These are phyloP conservation scores for Myochromella boudieri DNA, from an alignment of 768 basidiomycete genomes.

Conservation along the genomic window DNA sequence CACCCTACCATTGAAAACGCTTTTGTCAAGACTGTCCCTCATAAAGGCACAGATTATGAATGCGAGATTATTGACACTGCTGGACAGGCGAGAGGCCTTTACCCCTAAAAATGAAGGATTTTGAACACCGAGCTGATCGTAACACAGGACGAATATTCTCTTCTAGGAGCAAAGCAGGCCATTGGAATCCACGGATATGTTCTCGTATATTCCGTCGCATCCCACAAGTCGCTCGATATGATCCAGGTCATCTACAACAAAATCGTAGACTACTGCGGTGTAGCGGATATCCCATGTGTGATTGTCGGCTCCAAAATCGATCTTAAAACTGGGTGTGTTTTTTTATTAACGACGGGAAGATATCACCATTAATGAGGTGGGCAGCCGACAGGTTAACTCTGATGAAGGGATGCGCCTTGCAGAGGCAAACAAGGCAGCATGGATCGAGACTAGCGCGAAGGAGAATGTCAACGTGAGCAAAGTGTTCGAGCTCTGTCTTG, in stretches of 20 bases:
- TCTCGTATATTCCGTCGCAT: conserved; percentile 89
- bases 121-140: conserved; percentile 9
- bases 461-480: conserved; percentile 76
- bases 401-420: conserved; percentile 74
- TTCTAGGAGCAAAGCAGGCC: conserved; percentile 84
- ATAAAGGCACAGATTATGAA: conserved; percentile 81
- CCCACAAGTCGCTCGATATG: conserved; percentile 88
- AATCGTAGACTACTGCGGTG: conserved; percentile 83
- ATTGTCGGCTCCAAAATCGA: conserved; percentile 91
- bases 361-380: conserved; percentile 14
- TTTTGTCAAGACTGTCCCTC: conserved; percentile 70
- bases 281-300: conserved; percentile 82
- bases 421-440: conserved; percentile 65
- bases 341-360: conserved; percentile 7
- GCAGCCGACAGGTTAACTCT: conserved; percentile 63
- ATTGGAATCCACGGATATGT: conserved; percentile 95
- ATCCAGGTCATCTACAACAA: conserved; percentile 89
- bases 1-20: conserved; percentile 90
- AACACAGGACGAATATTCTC: conserved; percentile 84
- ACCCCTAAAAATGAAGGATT: conserved; percentile 3
- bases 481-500: conserved; percentile 81
- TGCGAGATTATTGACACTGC: conserved; percentile 96
- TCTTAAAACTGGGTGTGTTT: conserved; percentile 65
- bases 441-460: conserved; percentile 86
- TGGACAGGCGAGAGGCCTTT: conserved; percentile 68